Evolutionary conservation across 2,329 filamentous ascomycete species (phyloP).

Genomic region (Neoascochyta sp.): DNA sequence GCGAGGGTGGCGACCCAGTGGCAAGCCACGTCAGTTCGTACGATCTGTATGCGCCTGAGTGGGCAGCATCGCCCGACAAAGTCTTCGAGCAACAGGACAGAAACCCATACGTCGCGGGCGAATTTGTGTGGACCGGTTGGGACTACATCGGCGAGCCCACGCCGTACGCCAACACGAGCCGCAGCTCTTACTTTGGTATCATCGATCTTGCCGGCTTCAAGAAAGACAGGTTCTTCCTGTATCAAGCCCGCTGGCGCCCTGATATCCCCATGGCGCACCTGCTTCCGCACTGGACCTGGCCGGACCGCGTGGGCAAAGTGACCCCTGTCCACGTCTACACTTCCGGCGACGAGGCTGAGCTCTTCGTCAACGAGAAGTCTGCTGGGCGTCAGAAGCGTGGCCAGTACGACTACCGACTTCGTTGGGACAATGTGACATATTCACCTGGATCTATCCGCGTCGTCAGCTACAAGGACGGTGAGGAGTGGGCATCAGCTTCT

Average conservation of each 20-base stretch:
- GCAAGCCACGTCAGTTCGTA: constrained; percentile 47
- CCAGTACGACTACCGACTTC: constrained; percentile 47
- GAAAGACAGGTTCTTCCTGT: constrained; percentile 55
- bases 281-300: constrained; percentile 56
- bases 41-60: constrained; percentile 50
- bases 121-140: constrained; percentile 53
- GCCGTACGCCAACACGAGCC: constrained; percentile 44
- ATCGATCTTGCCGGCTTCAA: constrained; percentile 56
- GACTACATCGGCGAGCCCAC: constrained; percentile 53
- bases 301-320: constrained; percentile 44
- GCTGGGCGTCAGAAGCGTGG: constrained; percentile 41
- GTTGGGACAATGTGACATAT: constrained; percentile 53
- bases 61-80: constrained; percentile 52
- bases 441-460: constrained; percentile 48
- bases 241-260: constrained; percentile 53
- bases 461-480: constrained; percentile 48
- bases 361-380: constrained; percentile 52
- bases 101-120: constrained; percentile 51
- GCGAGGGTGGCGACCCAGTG: constrained; percentile 34
- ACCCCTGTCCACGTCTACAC: constrained; percentile 56
- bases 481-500: constrained; percentile 45
- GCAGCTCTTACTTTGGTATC: constrained; percentile 55
- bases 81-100: constrained; percentile 51
- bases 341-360: constrained; percentile 51
- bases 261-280: constrained; percentile 50